phyloP scores from a whole-genome alignment of 2,329 filamentous ascomycete genomes.

The Ophiognomonia clavigignenti-juglandacearum region DNA sequence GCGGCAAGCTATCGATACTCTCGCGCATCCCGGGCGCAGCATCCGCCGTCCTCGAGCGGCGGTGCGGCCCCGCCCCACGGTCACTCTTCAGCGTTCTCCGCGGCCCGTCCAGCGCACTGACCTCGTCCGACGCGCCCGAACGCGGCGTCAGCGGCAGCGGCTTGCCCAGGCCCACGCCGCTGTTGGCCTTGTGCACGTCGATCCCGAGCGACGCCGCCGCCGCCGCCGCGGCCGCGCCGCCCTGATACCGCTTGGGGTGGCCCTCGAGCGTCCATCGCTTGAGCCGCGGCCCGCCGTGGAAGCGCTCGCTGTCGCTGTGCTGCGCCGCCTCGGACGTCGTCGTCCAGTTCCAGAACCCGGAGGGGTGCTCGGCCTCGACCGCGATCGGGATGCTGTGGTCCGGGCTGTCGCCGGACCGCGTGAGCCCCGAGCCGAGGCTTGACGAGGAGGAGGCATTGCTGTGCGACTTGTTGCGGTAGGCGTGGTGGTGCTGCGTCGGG shows the following conservation, averaged over 20 bases:
- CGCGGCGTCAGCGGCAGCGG: slow-evolving; percentile 2
- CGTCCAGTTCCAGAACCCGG: slow-evolving; percentile 30
- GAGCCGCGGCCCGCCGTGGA: slow-evolving; percentile 25
- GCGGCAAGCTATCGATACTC: slow-evolving; percentile 41
- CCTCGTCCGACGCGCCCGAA: too few relatives aligned
- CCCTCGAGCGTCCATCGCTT: slow-evolving; percentile 33
- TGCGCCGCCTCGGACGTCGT: too few relatives aligned
- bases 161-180: slow-evolving; percentile 12
- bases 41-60: too few relatives aligned
- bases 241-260: slow-evolving; percentile 26
- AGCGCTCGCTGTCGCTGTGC: slow-evolving; percentile 17
- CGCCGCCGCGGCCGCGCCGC: too few relatives aligned
- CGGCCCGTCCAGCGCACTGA: too few relatives aligned
- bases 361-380: slow-evolving; percentile 28
- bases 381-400: slow-evolving; percentile 33
- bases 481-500: too few relatives aligned
- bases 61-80: too few relatives aligned
- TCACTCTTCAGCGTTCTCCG: too few relatives aligned
- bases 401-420: slow-evolving; percentile 13
- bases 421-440: background rate
- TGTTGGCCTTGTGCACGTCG: slow-evolving; percentile 20
- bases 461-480: too few relatives aligned
- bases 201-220: too few relatives aligned
- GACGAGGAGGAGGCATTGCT: slow-evolving; percentile 11
- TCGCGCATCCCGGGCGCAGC: slow-evolving; percentile 17